Base-by-base conservation (phyloP, 257 asterid genomes). In the Thymus mandschuricus region DNA sequence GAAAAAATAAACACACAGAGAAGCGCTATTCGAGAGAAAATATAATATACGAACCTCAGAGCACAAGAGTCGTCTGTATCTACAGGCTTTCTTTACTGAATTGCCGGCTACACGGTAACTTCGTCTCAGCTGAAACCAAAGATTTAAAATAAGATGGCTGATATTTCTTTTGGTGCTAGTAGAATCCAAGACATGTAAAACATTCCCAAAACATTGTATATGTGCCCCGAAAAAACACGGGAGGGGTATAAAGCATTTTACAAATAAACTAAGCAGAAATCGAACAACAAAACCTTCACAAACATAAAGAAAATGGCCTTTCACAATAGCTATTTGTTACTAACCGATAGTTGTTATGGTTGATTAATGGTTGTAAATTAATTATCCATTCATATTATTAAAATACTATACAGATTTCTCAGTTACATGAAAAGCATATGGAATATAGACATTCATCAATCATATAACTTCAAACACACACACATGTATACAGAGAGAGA, bases 41-140 rank as follows among this genome's bases (percentile, higher is more conserved):
- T 21, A 21, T 21, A 45, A 40, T 31, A 30, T 34, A 68, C 85
- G 62, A 70, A 93, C 97, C 97, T 89, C 81, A 5, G 81, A 74
- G 74, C 73, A 61, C 44, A 79, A 40, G 60, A 73, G 63, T 59
- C 68, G 84, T 72, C 83, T 79, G 70, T 76, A 75, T 56, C 80
- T 63, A 44, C 70, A 38, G 70, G 81, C 70, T 81, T 71, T 71
- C 81, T 83, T 90, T 34, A 66, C 73, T 2, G 86, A 79, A 73
- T 46, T 81, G 63, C 75, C 75, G 65, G 77, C 28, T 6, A 33
- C 66, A 33, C 54, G 34, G 28, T 44, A 46, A 45, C 77, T 65
- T 9, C 60, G 28, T 21, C 71, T 81, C 71, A 79, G 71, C 93
- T 88, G 90, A 84, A 77, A 78, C 60, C 45, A 72, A 30, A 72